Base-by-base conservation (phyloP, 331 rosid genomes). In the Saraca asoca region DNA sequence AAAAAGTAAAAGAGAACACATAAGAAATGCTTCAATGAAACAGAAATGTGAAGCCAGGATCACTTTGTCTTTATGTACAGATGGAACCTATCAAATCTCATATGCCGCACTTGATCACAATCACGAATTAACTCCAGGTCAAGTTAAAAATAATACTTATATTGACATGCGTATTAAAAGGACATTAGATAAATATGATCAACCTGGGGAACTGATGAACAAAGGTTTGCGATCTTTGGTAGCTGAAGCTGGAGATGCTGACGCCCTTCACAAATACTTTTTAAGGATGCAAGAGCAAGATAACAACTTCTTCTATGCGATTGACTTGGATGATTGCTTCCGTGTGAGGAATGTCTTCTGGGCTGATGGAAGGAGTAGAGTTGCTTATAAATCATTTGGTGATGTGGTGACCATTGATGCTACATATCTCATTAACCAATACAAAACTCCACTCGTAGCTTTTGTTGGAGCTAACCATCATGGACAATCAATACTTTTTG, bases 311-410 rank as follows among this genome's bases (percentile, higher is more conserved):
- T 74, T 74, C 64, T 44, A 67, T 51, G 51, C 45, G 0, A 2
- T 74, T 51, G 79, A 67, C 42, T 33, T 74, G 13, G 79, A 74
- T 67, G 74, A 74, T 67, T 59, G 12, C 61, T 59, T 74, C 61
- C 0, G 14, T 1, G 69, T 59, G 74, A 59, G 63, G 69, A 66
- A 74, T 74, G 57, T 67, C 0, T 74, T 66, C 15, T 74, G 79
- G 79, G 69, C 74, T 13, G 74, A 74, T 67, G 74, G 58, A 58
- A 74, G 69, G 41, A 67, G 74, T 67, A 42, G 69, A 52, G 74
- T 69, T 42, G 69, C 57, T 6, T 67, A 67, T 50, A 71, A 71
- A 48, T 74, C 79, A 29, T 85, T 75, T 24, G 76, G 80, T 52
- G 76, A 75, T 48, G 80, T 75, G 56, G 62, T 69, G 50, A 69